Evolutionary conservation across 768 basidiomycete genomes (phyloP), one percentile per base, ranked within the genome.

Genomic region (Amanita muscaria): DNA sequence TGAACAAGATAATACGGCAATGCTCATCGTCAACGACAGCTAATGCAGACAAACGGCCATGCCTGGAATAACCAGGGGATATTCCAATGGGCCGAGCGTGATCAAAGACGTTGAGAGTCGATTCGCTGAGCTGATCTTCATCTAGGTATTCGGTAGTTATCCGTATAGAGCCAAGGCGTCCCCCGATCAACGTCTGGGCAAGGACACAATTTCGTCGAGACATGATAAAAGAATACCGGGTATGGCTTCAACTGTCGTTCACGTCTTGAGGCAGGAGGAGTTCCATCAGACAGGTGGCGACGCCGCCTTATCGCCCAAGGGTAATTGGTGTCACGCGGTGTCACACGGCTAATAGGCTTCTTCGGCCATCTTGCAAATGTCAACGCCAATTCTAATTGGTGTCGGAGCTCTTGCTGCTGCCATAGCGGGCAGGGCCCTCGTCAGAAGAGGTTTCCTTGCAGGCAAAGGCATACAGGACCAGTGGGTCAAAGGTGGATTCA

Each of bases 401-500:
- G 68, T 89, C 45, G 80, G 80, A 34, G 85, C 88, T 33, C 72
- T 89, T 49, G 77, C 81, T 11, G 83, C 86, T 33, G 88, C 80
- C 10, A 62, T 90, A 7, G 76, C 77, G 16, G 88, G 87, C 5
- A 73, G 90, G 38, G 79, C 80, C 35, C 62, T 88, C 10, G 54
- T 91, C 34, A 74, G 81, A 33, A 72, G 71, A 18, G 83, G 83
- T 2, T 51, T 75, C 4, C 68, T 82, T 51, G 64, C 73, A 21
- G 82, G 76, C 10, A 74, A 67, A 52, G 69, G 67, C 18, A 82
- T 73, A 9, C 83, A 81, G 10, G 83, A 91, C 33, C 76, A 93
- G 60, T 98, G 89, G 80, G 81, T 72, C 14, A 90, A 83, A 64
- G 94, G 94, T 45, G 94, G 96, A 6, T 99, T 99, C 76, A 83